Base-by-base conservation (phyloP, 2,329 filamentous ascomycete species). In the Ceratocystis destructans region DNA sequence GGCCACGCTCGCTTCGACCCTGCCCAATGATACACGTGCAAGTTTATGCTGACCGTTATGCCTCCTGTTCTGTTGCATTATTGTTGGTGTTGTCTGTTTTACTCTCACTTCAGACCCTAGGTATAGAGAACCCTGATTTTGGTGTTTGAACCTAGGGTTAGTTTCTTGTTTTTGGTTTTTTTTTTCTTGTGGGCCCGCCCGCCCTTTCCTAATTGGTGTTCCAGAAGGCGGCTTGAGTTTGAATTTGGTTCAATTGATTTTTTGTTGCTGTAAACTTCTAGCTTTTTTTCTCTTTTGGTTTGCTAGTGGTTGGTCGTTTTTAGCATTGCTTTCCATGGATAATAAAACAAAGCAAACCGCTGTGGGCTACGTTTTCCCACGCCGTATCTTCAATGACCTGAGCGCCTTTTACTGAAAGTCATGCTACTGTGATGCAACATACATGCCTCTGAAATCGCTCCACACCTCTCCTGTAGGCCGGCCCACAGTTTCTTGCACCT, bases 291-390 rank as follows among this genome's bases (percentile, higher is more conserved):
- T 59, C 33, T 31, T 20, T 7, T 17, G 12, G n/a, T 33, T 59
- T 33, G 53, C 28, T 33, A n/a, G 53, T 33, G 17, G 53, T 57
- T 17, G 17, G 7, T 20, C 3, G 33, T 37, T n/a, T 59, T 6
- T 59, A 59, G 53, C 53, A 33, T 59, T 59, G 53, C 53, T 59
- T 59, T 59, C 53, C 53, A 59, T 17, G 25, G 53, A 17, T 8
- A 59, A 59, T 59, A n/a, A 59, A 59, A 15, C 53, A 59, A 59
- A 59, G 53, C 53, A 59, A 59, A 12, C 1, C 28, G 1, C 17
- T 10, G 17, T 59, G 12, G 53, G 25, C 28, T 59, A 17, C 53
- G 28, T 31, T 59, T 31, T 33, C 28, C 22, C 15, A 17, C 28
- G 15, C 17, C 22, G 8, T 25, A 15, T 12, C 25, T 53, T 8